Base-by-base conservation (phyloP, 768 basidiomycete species). In the Mycena capillaripes region DNA sequence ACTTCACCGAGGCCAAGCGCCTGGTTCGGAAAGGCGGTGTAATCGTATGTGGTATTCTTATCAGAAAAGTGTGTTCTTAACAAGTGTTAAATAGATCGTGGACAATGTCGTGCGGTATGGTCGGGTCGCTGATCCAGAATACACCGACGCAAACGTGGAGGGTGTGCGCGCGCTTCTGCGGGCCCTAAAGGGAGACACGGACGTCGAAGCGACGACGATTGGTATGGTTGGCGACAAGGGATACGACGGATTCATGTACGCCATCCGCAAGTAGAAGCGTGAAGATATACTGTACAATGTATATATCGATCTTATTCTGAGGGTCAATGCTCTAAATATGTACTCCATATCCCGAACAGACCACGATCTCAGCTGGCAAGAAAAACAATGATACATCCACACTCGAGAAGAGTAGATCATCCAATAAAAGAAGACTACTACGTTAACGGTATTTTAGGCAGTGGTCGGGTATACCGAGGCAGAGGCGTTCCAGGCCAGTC, bases 1-100 rank as follows among this genome's bases (percentile, higher is more conserved):
- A 93, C 76, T 91, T 90, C 81, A 81, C 79, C 1, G 86, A 93
- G 70, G 89, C 88, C 0, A 90, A 93, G 76, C 86, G 92, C 17
- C 83, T 93, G 9, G 84, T 89, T 0, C 83, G 88, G 58, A 85
- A 85, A 48, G 89, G 90, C 16, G 92, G 91, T 17, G 85, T 92
- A 25, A 91, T 93, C 66, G 90, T 89, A 75, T 71, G 88, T 84
- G 12, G 4, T 17, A 12, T 30, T 30, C 3, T 27, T 19, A 2
- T 27, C 27, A 29, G 2, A 12, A 10, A 25, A 23, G 8, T 8
- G 9, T 14, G 44, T 19, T 16, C 38, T 29, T 19, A 29, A n/a
- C 2, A 38, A 17, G 8, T 7, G 19, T 16, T 19, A 14, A 32
- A 32, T 0, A 90, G 88, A 88, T 90, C 67, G 88, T 91, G 12